Base-by-base conservation (phyloP, 495 filamentous ascomycete genomes). In the Chaetomium tenue region DNA sequence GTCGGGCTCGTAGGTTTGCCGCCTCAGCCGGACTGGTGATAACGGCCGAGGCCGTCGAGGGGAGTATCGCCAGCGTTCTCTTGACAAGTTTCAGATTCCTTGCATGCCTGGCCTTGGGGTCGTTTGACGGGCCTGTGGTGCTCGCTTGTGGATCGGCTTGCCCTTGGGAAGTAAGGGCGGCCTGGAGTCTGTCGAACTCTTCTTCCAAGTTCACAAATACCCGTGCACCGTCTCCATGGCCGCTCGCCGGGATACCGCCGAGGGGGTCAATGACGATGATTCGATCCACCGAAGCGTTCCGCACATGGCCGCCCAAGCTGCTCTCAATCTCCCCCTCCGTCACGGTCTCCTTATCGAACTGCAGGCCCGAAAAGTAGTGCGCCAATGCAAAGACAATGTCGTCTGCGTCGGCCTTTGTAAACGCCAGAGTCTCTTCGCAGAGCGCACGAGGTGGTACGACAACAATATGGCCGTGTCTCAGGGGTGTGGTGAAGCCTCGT, bases 171-270 rank as follows among this genome's bases (percentile, higher is more conserved):
- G 69, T 61, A 12, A 98, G 79, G 63, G 91, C 84, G 1, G 81
- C 71, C 57, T 81, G 76, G 39, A 96, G 88, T 37, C 82, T 80
- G 3, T 81, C 75, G 70, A 87, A 96, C 67, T 99, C 92, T 70
- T 98, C 92, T 71, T 96, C 90, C 69, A 99, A 83, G 68, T 99
- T 99, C 74, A 99, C 84, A 73, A 97, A 99, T 4, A 97, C 85
- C 70, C 97, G 91, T 16, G 89, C 87, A 11, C 84, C 83, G 47
- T 89, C 84, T 0, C 83, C 84, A 18, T 87, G 83, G 47, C 84
- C 83, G 58, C 78, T 82, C 0, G 89, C 82, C 1, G 94, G 95
- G 57, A 94, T 92, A 9, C 95, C 94, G 6, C 94, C 94, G 2
- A 90, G 72, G 0, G 91, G 89, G 75, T 99, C 95, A 18, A 99